Conservation (phyloP, 495 filamentous ascomycete species). For the Aspergillus wentii region DNA sequence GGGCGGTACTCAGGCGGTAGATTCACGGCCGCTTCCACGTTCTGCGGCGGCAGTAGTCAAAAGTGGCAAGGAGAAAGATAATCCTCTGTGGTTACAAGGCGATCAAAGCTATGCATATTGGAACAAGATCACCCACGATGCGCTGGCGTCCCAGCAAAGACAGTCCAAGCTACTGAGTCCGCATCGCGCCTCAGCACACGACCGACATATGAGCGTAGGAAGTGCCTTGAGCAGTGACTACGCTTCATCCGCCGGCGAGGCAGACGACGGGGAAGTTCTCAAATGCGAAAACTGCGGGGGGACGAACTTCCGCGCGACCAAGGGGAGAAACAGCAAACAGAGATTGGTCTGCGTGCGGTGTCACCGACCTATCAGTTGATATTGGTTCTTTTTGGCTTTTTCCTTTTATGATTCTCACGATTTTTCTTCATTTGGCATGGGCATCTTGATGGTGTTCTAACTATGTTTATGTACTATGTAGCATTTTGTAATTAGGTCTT, state of each 20-base stretch:
- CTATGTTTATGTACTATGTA: background rate
- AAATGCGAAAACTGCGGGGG: conserved; percentile 46
- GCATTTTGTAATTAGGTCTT: background rate
- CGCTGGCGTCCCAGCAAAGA: conserved; percentile 29
- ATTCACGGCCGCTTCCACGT: conserved; percentile 2
- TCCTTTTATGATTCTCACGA: background rate
- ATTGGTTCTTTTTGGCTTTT: background rate
- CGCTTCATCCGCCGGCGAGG: conserved; percentile 30
- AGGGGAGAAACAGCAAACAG: conserved; percentile 39
- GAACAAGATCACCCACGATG: conserved; percentile 44
- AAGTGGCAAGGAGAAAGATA: conserved; percentile 22
- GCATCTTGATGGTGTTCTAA: background rate
- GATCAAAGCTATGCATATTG: conserved; percentile 51
- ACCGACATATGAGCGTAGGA: conserved; percentile 28
- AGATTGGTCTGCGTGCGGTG: conserved; percentile 51
- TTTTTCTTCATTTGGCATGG: background rate
- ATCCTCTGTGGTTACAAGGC: conserved; percentile 47
- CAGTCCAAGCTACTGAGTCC: conserved; percentile 24
- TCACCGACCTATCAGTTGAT: conserved; percentile 21
- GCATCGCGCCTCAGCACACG: conserved; percentile 14
- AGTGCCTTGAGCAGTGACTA: conserved; percentile 46
- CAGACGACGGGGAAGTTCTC: conserved; percentile 38
- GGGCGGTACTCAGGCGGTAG: conserved; percentile 5
- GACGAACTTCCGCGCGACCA: conserved; percentile 48
- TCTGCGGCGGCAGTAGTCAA: conserved; percentile 15